Evolutionary conservation across 164 flowering plant species (phyloP).

Genomic region (Hamamelis virginiana): DNA sequence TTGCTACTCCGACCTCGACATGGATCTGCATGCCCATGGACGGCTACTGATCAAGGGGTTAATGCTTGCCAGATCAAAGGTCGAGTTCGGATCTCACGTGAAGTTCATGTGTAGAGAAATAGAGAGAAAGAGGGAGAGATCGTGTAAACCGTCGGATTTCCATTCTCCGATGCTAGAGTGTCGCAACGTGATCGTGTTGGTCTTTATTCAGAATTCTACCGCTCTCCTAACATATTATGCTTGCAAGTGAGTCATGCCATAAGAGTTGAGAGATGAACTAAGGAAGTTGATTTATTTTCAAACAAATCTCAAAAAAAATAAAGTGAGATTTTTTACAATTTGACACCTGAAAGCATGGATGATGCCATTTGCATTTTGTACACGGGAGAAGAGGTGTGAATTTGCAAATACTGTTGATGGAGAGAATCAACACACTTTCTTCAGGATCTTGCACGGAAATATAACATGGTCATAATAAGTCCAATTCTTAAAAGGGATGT

Average conservation of each 20-base stretch:
- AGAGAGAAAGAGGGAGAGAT: too few species aligned
- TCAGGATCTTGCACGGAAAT: constrained; percentile 64
- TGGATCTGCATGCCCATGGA: too few species aligned
- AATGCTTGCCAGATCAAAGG: too few species aligned
- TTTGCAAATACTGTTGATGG: constrained; percentile 93
- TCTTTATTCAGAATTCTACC: constrained; percentile 82
- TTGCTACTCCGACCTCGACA: too few species aligned
- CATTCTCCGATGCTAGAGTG: too few species aligned
- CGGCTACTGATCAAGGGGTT: too few species aligned
- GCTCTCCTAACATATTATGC: constrained; percentile 79
- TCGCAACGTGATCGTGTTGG: too few species aligned
- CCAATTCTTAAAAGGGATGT: constrained; percentile 95
- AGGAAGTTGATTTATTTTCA: not conserved
- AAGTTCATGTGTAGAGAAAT: too few species aligned
- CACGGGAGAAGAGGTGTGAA: constrained; percentile 98
- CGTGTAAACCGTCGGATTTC: too few species aligned
- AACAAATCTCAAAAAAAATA: not conserved
- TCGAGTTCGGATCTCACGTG: too few species aligned
- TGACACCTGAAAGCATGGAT: constrained; percentile 84
- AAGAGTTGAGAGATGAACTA: not conserved
- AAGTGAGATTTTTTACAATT: not conserved
- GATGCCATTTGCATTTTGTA: constrained; percentile 98
- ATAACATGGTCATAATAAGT: constrained; percentile 89
- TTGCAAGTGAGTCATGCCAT: constrained; percentile 60
- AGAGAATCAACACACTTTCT: constrained; percentile 87